phyloP scores from a whole-genome alignment of 352 stramenopile genomes.

The Globisporangium abappressorium region DNA sequence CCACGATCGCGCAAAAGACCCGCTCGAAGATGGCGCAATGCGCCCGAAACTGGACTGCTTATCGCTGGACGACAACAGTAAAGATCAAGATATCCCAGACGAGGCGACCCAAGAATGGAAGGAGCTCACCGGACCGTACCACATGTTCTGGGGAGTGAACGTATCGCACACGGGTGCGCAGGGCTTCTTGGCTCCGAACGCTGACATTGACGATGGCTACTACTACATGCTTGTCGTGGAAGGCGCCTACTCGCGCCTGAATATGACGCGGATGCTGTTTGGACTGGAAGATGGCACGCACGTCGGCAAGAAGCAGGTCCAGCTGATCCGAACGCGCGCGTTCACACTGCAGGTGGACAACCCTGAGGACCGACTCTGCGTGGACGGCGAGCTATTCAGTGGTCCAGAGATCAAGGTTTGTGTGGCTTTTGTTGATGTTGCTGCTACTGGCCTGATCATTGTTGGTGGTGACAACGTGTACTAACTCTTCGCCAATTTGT shows the following conservation, averaged over 20 bases:
- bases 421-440: neutral
- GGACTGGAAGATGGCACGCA: conserved; percentile 53
- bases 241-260: conserved; percentile 31
- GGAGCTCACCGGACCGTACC: conserved; percentile 45
- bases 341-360: conserved; percentile 40
- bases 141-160: conserved; percentile 66
- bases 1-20: conserved; percentile 23
- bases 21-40: conserved; percentile 7
- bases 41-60: conserved; percentile 26
- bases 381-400: conserved; percentile 60
- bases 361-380: conserved; percentile 42
- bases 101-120: conserved; percentile 23
- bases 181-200: conserved; percentile 40
- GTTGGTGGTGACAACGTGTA: neutral
- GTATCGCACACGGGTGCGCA: conserved; percentile 47
- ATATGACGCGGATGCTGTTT: conserved; percentile 45
- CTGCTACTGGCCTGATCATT: neutral
- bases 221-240: conserved; percentile 61
- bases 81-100: conserved; percentile 6
- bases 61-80: conserved; percentile 9
- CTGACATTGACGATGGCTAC: conserved; percentile 52
- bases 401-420: conserved; percentile 42
- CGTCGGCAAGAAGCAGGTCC: conserved; percentile 33
- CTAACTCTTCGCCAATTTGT: neutral
- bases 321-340: conserved; percentile 59